Conservation (phyloP, 2,329 filamentous ascomycete species). For the Monosporascus cannonballus region DNA sequence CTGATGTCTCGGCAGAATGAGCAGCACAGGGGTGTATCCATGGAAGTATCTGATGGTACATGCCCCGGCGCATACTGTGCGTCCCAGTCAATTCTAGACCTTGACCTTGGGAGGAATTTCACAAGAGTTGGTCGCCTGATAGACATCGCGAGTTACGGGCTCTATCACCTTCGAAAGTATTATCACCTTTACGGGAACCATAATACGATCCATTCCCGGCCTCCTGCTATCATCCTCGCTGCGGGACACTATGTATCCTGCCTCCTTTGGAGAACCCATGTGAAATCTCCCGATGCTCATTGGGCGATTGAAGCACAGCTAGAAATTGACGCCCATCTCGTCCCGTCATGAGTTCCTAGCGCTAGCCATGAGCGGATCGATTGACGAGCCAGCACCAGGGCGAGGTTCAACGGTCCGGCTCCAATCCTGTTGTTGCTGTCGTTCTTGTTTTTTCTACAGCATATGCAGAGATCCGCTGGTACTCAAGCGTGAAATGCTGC, state of each 20-base stretch:
- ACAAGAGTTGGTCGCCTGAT: background rate
- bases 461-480: background rate
- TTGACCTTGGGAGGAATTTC: background rate
- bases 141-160: background rate
- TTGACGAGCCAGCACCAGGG: background rate
- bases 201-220: background rate
- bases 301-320: background rate
- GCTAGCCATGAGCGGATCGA: background rate
- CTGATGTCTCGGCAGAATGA: conserved; percentile 3
- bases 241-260: background rate
- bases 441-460: background rate
- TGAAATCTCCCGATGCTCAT: background rate
- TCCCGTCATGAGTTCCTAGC: background rate
- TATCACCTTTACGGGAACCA: background rate
- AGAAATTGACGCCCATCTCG: background rate
- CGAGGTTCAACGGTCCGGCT: background rate
- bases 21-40: conserved; percentile 4
- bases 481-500: background rate
- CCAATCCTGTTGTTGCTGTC: background rate
- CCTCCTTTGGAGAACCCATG: background rate
- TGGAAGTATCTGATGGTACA: background rate
- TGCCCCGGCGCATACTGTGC: background rate
- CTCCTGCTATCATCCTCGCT: background rate
- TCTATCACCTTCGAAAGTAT: background rate
- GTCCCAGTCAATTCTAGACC: background rate